Percentiles rank a stretch among this genome's conserved stretches.
phyloP scores from a whole-genome alignment of 2,329 filamentous ascomycete species.

The Fusarium humuli region DNA sequence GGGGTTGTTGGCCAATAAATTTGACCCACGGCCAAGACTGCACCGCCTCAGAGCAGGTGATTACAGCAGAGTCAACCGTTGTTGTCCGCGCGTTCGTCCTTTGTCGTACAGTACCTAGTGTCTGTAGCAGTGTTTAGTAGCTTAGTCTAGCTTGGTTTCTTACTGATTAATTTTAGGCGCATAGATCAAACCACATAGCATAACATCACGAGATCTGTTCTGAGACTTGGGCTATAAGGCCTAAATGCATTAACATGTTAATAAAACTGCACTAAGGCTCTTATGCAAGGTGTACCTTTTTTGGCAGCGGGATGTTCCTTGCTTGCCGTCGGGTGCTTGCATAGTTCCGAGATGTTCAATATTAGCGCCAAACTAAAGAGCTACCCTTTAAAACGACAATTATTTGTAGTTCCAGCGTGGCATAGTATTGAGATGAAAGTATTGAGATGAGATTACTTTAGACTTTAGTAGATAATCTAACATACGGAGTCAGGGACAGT shows the following conservation, averaged over 20 bases:
- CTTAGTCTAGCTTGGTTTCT: not conserved
- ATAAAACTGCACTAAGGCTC: not conserved
- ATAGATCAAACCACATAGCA: not conserved
- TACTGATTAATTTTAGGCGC: not conserved
- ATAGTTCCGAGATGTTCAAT: conserved; percentile 16
- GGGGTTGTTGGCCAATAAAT: not conserved
- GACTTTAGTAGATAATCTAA: not conserved
- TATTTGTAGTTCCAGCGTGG: not conserved
- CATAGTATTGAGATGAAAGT: not conserved
- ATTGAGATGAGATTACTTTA: not conserved
- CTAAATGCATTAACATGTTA: not conserved
- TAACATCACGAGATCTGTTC: conserved; percentile 8
- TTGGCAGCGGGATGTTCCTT: conserved; percentile 28
- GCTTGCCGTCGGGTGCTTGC: conserved; percentile 18
- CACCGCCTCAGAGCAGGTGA: conserved; percentile 29
- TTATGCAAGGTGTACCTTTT: conserved; percentile 14
- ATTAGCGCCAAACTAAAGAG: conserved; percentile 18
- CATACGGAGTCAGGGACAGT: not conserved
- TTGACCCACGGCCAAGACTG: conserved; percentile 29
- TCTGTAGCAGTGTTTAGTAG: not conserved
- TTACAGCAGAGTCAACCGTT: conserved; percentile 12
- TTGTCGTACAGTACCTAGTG: not conserved
- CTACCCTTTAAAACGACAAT: not conserved
- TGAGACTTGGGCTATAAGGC: not conserved
- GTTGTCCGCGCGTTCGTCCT: conserved; percentile 10